phyloP scores from a whole-genome alignment of 75 land plant genomes.

The Pseudotsuga menziesii region DNA sequence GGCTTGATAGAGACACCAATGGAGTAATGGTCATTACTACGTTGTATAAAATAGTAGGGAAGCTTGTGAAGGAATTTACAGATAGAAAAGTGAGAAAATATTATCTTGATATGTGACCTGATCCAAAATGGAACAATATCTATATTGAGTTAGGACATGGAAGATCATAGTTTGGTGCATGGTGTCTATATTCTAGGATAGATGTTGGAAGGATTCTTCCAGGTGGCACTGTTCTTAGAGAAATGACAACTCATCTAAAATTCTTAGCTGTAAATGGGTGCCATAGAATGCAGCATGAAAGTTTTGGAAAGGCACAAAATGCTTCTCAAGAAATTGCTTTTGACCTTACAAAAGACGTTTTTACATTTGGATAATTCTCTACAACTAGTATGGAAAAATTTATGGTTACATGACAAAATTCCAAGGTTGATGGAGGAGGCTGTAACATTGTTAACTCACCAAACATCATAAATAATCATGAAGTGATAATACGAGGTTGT shows the following conservation, averaged over 20 bases:
- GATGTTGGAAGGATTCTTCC: conserved; percentile 80
- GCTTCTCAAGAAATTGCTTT: background rate
- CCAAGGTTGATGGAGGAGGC: background rate
- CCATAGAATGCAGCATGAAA: background rate
- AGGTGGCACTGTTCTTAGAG: conserved; percentile 62
- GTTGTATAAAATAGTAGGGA: conserved; percentile 65
- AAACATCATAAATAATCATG: conserved; percentile 21
- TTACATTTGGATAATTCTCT: background rate
- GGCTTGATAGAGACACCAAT: conserved; percentile 93
- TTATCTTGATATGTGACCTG: conserved; percentile 68
- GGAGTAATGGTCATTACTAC: conserved; percentile 86
- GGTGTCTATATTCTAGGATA: conserved; percentile 73
- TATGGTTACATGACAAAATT: conserved; percentile 22
- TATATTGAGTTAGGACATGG: conserved; percentile 84
- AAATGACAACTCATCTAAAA: conserved; percentile 69
- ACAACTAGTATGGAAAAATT: conserved; percentile 16
- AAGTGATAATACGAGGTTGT: conserved; percentile 67
- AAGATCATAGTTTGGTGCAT: conserved; percentile 77
- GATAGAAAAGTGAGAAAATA: conserved; percentile 65
- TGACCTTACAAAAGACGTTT: background rate
- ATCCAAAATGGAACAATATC: conserved; percentile 59
- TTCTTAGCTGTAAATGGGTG: conserved; percentile 50
- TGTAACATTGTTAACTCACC: conserved; percentile 9
- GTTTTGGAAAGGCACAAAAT: conserved; percentile 3
- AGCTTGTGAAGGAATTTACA: conserved; percentile 70